Evolutionary conservation across 352 stramenopile genomes (phyloP).

Genomic region (Phytophthora pisi): DNA sequence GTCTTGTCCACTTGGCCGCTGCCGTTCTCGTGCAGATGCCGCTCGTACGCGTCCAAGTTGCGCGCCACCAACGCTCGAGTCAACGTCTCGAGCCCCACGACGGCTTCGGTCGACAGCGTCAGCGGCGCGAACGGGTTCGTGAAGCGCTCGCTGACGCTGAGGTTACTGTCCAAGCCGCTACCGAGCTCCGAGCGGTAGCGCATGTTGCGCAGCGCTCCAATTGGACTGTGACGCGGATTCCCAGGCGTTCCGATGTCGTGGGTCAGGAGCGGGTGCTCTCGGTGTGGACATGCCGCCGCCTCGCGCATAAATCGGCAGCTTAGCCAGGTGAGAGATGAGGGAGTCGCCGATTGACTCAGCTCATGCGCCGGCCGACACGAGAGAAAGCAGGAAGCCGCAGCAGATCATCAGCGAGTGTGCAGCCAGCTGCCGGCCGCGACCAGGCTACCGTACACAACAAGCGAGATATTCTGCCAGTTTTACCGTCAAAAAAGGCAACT

Average conservation of each 20-base stretch:
- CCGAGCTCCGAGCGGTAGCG: background rate
- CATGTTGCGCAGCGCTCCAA: conserved; percentile 18
- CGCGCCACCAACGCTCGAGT: conserved; percentile 35
- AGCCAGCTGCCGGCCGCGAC: conserved; percentile 5
- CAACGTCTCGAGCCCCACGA: conserved; percentile 30
- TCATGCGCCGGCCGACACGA: too few relatives aligned
- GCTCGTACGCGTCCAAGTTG: conserved; percentile 45
- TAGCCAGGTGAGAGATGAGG: conserved; percentile 9
- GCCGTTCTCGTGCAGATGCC: conserved; percentile 14
- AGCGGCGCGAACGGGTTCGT: conserved; percentile 44
- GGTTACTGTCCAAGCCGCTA: background rate
- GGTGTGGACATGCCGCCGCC: conserved; percentile 20
- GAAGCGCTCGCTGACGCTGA: conserved; percentile 30
- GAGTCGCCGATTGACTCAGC: too few relatives aligned
- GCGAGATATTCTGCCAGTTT: too few relatives aligned
- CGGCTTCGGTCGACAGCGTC: conserved; percentile 28
- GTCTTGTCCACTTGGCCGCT: conserved; percentile 28
- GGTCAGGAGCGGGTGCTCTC: conserved; percentile 2
- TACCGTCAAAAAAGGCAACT: background rate
- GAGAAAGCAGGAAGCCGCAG: conserved; percentile 14
- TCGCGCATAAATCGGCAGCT: conserved; percentile 23
- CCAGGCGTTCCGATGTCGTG: background rate
- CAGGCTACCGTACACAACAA: background rate
- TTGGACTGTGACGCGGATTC: conserved; percentile 11
- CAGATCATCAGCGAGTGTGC: conserved; percentile 14